A percentile compares a stretch with the other conserved stretches of the same genome.
Evolutionary conservation across 2,329 filamentous ascomycete genomes (phyloP).

Genomic region (Talaromyces verruculosus): DNA sequence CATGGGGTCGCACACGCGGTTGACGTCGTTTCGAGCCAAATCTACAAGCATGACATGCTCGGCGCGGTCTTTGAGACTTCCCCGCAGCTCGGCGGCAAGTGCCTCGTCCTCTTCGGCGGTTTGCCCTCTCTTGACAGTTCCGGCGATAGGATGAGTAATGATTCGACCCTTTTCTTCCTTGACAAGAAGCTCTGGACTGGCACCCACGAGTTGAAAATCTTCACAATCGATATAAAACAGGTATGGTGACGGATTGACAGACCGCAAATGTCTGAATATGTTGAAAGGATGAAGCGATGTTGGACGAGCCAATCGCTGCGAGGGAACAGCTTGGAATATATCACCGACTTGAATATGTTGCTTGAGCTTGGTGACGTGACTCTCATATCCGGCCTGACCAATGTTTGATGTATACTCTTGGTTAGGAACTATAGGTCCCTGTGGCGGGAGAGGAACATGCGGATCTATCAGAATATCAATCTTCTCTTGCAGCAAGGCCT

Average conservation of each 20-base stretch:
- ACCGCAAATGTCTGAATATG: constrained; percentile 91
- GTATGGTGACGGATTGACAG: constrained; percentile 97
- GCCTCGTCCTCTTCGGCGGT: constrained; percentile 77
- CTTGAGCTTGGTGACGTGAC: constrained; percentile 82
- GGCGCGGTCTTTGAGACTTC: constrained; percentile 84
- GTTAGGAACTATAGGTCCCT: constrained; percentile 69
- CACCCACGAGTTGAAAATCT: constrained; percentile 92
- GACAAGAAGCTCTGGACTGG: constrained; percentile 90
- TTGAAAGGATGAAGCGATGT: constrained; percentile 95
- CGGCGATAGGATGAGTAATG: constrained; percentile 95
- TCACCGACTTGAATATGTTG: constrained; percentile 87
- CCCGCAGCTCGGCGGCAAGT: constrained; percentile 73
- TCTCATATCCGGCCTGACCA: constrained; percentile 82
- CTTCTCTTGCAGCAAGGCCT: constrained; percentile 62
- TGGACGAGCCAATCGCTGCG: constrained; percentile 85
- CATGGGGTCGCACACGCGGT: constrained; percentile 87
- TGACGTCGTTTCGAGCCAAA: constrained; percentile 92
- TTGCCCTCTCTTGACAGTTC: constrained; percentile 84
- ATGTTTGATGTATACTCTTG: constrained; percentile 90
- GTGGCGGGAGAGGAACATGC: constrained; percentile 73
- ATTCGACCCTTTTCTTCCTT: constrained; percentile 84
- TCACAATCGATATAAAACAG: constrained; percentile 93
- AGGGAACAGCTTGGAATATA: constrained; percentile 97
- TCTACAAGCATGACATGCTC: constrained; percentile 99
- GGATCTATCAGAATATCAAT: constrained; percentile 71